Evolutionary conservation across 306 rosid species (phyloP).

Genomic region (Neltuma alba): DNA sequence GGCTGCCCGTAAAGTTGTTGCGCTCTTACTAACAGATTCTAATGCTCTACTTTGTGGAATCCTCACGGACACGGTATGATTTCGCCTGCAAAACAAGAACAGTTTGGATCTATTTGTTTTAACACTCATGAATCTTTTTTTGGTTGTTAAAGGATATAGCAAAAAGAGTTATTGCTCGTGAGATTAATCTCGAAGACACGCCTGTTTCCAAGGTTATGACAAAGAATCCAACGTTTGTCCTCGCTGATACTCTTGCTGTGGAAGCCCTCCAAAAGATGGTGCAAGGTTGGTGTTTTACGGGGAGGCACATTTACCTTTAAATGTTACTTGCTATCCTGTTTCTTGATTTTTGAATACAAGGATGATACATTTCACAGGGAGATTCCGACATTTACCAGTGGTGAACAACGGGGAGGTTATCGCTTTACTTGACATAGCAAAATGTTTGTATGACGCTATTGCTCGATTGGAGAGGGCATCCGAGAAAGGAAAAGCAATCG

Average conservation of each 20-base stretch:
- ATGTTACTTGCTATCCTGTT: neutral
- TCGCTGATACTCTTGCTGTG: conserved; percentile 91
- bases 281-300: conserved; percentile 64
- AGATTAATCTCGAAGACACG: conserved; percentile 77
- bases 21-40: conserved; percentile 86
- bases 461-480: conserved; percentile 96
- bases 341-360: conserved; percentile 26
- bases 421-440: conserved; percentile 97
- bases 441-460: conserved; percentile 96
- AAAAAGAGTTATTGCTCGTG: conserved; percentile 82
- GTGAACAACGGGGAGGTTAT: conserved; percentile 98
- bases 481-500: conserved; percentile 98
- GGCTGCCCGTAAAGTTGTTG: conserved; percentile 93
- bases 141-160: conserved; percentile 75
- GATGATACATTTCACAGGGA: conserved; percentile 61
- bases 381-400: conserved; percentile 94
- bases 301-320: conserved; percentile 5
- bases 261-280: conserved; percentile 99
- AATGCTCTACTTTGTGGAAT: conserved; percentile 97
- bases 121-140: conserved; percentile 17
- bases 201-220: conserved; percentile 95
- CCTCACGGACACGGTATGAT: conserved; percentile 90
- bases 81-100: neutral
- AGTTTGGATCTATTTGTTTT: neutral
- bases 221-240: conserved; percentile 87